Evolutionary conservation across 108 stramenopile genomes (phyloP), one percentile per base, ranked within the genome.

Genomic region (Fragilaria crotonensis): DNA sequence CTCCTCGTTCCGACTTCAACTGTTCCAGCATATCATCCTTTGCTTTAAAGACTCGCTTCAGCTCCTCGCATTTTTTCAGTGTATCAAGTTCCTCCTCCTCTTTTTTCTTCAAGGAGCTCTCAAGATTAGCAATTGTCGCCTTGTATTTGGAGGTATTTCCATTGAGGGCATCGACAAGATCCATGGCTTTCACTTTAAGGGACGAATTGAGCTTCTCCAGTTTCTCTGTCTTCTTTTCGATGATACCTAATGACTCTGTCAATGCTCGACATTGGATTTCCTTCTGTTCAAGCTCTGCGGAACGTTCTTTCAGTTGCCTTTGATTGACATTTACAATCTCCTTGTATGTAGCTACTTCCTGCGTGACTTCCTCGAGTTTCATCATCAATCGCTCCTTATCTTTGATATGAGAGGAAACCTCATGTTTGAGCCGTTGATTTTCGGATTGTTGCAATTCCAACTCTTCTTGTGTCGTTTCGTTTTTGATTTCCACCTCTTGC

Each of bases 231-330:
- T 25, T 52, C 26, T 52, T 52, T 52, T 52, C 51, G 4, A 25
- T 25, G 22, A 26, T 18, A 26, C 23, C 3, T 25, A 25, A 25
- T 3, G 51, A 23, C 18, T 52, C 51, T 23, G 54, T 56, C 2
- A 56, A n/a, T n/a, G 30, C 54, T 3, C 54, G 54, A 36, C 21
- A 20, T 26, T 36, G 54, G 17, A 36, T 26, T 3, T 56, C 54
- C 7, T 56, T 56, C 23, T 56, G 31, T 7, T 21, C n/a, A 3
- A 56, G n/a, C 4, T 11, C 7, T 18, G 19, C 18, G n/a, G 30
- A 33, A 3, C 17, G 2, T n/a, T 32, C 54, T 33, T 56, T n/a
- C 23, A 56, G 2, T 19, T 31, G 30, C 20, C 20, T 33, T 2
- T 32, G n/a, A 36, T 4, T 19, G 27, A 31, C 17, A 33, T 19